These are phyloP conservation scores for Pyrus bretschneideri DNA, from an alignment of 306 rosid species.

Conservation along the genomic window DNA sequence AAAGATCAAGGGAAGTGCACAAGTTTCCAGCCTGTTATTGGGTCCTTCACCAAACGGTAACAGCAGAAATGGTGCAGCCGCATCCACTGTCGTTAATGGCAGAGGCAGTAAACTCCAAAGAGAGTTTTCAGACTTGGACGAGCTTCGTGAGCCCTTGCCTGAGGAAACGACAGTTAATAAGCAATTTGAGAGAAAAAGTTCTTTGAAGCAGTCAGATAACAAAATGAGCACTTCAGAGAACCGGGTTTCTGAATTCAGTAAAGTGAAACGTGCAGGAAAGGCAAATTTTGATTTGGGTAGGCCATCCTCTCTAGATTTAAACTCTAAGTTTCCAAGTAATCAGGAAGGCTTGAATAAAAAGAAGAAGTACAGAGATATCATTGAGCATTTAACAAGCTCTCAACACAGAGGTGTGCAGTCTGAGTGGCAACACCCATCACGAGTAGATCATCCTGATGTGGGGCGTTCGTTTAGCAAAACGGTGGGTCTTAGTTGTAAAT, in stretches of 20 bases:
- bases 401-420: constrained; percentile 46
- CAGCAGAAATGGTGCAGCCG: constrained; percentile 26
- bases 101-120: constrained; percentile 67
- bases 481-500: constrained; percentile 41
- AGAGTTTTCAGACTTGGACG: constrained; percentile 89
- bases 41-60: constrained; percentile 54
- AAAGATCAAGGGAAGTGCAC: constrained; percentile 50
- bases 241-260: constrained; percentile 45
- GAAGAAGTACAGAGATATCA: constrained; percentile 45
- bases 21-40: constrained; percentile 28
- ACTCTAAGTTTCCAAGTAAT: constrained; percentile 43
- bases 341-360: constrained; percentile 44
- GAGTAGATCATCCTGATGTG: constrained; percentile 44
- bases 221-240: constrained; percentile 45
- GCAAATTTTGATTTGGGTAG: constrained; percentile 49
- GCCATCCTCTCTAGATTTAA: constrained; percentile 44
- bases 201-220: constrained; percentile 58
- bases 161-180: constrained; percentile 55
- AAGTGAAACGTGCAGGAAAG: constrained; percentile 47
- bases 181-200: constrained; percentile 67
- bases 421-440: constrained; percentile 45
- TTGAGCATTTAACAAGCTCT: constrained; percentile 56
- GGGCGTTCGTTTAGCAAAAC: constrained; percentile 40
- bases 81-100: constrained; percentile 60
- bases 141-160: constrained; percentile 78